Conservation (phyloP, 2,329 filamentous ascomycete genomes). For the Sarocladium kiliense region DNA sequence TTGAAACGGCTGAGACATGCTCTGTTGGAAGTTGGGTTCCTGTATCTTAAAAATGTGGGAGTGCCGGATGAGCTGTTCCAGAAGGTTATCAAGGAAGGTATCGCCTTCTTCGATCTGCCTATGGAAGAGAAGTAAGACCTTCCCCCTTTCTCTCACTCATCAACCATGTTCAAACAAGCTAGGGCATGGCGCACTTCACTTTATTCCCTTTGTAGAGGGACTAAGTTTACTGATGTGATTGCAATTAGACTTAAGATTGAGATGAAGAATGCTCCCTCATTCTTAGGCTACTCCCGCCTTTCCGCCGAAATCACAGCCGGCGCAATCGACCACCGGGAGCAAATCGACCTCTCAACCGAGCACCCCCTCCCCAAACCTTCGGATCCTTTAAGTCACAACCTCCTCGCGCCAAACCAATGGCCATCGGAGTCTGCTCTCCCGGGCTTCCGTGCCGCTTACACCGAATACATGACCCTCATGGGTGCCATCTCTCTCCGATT, state of each 20-base stretch:
- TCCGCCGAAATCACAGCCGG: constrained; percentile 69
- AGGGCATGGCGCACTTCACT: too few species aligned
- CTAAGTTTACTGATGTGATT: background rate
- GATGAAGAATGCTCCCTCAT: constrained; percentile 69
- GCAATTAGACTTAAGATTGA: constrained; percentile 54
- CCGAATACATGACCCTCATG: constrained; percentile 75
- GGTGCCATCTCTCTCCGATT: constrained; percentile 66
- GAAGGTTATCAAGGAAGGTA: constrained; percentile 62
- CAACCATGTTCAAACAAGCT: too few species aligned
- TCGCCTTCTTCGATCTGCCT: constrained; percentile 72
- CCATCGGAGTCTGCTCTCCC: constrained; percentile 60
- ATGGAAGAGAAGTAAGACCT: constrained; percentile 62
- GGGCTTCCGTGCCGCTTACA: constrained; percentile 61
- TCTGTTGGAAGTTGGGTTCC: constrained; percentile 79
- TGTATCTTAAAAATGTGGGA: constrained; percentile 78
- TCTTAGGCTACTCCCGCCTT: constrained; percentile 64
- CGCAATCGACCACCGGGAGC: constrained; percentile 74
- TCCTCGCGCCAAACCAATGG: constrained; percentile 78
- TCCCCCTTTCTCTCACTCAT: background rate
- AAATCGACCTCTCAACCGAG: constrained; percentile 80
- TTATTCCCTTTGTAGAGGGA: background rate
- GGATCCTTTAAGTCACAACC: constrained; percentile 67
- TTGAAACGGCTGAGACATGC: constrained; percentile 67
- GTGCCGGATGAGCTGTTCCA: constrained; percentile 61
- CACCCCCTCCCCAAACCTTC: constrained; percentile 58